phyloP scores from a whole-genome alignment of 2,329 filamentous ascomycete species.

The Monosporascus sp. region DNA sequence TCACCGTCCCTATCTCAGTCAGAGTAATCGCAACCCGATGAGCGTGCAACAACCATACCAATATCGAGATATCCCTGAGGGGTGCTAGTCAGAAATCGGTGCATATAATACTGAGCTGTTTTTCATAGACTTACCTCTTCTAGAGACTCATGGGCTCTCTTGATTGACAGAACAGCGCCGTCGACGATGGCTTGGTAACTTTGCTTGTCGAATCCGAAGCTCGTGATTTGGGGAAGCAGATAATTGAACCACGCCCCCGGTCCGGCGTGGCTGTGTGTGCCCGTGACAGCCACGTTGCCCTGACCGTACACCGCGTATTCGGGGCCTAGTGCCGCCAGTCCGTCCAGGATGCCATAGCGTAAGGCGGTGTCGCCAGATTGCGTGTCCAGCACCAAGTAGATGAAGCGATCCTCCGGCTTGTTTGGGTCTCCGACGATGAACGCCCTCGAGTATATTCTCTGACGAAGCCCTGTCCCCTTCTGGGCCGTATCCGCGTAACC shows the following conservation, averaged over 20 bases:
- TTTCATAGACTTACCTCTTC: slow-evolving; percentile 31
- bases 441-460: slow-evolving; percentile 78
- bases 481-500: slow-evolving; percentile 79
- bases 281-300: slow-evolving; percentile 81
- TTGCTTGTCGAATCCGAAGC: slow-evolving; percentile 76
- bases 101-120: neutral
- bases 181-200: slow-evolving; percentile 85
- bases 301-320: slow-evolving; percentile 72
- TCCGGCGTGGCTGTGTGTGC: slow-evolving; percentile 85
- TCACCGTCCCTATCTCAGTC: slow-evolving; percentile 35
- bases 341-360: slow-evolving; percentile 74
- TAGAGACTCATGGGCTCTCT: slow-evolving; percentile 68
- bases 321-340: slow-evolving; percentile 59
- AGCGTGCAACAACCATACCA: slow-evolving; percentile 4
- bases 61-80: slow-evolving; percentile 15
- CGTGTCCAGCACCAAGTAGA: slow-evolving; percentile 84
- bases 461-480: slow-evolving; percentile 75
- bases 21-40: slow-evolving; percentile 2
- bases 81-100: slow-evolving; percentile 1
- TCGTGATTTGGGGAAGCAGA: slow-evolving; percentile 82
- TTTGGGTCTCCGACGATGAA: slow-evolving; percentile 74
- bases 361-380: slow-evolving; percentile 83
- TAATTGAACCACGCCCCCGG: slow-evolving; percentile 93
- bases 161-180: slow-evolving; percentile 73
- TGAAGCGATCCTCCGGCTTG: slow-evolving; percentile 64